Conservation (phyloP, 148 eudicot species). For the Simmondsia chinensis region DNA sequence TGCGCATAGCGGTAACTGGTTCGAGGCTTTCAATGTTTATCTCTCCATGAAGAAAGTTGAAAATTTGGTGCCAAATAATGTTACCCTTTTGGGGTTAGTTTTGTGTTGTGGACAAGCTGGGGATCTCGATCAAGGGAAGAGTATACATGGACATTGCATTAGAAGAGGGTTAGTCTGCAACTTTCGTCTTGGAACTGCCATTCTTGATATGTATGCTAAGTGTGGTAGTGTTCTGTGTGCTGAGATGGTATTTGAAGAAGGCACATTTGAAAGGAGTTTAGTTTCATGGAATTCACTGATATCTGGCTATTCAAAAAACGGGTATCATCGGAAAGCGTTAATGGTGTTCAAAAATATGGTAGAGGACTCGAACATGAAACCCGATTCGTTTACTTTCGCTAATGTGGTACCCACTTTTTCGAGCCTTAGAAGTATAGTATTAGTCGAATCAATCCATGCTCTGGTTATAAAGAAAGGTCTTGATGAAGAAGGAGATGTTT, state of each 20-base stretch:
- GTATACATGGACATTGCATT: conserved; percentile 30
- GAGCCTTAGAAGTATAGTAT: conserved; percentile 6
- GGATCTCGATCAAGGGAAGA: conserved; percentile 23
- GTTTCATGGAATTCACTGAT: conserved; percentile 37
- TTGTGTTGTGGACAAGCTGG: conserved; percentile 18
- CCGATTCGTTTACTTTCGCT: conserved; percentile 30
- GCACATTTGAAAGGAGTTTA: conserved; percentile 17
- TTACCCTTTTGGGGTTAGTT: conserved; percentile 27
- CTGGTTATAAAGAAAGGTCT: conserved; percentile 24
- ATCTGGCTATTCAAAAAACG: conserved; percentile 17
- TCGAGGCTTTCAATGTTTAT: conserved; percentile 19
- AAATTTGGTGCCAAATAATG: conserved; percentile 11
- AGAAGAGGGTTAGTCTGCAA: conserved; percentile 19
- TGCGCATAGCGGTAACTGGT: conserved; percentile 24
- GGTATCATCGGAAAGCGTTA: conserved; percentile 18
- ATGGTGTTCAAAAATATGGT: conserved; percentile 12
- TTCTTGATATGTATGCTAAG: conserved; percentile 37
- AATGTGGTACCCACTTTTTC: conserved; percentile 30
- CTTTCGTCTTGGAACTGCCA: conserved; percentile 26
- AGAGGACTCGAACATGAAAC: conserved; percentile 9
- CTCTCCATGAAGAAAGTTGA: conserved; percentile 16
- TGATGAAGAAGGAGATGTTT: conserved; percentile 17
- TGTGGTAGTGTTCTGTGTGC: conserved; percentile 25
- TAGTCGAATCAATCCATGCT: conserved; percentile 24
- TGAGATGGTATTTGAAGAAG: conserved; percentile 21